Conservation (phyloP, 2,329 filamentous ascomycete genomes). For the Ilyonectria sp. region DNA sequence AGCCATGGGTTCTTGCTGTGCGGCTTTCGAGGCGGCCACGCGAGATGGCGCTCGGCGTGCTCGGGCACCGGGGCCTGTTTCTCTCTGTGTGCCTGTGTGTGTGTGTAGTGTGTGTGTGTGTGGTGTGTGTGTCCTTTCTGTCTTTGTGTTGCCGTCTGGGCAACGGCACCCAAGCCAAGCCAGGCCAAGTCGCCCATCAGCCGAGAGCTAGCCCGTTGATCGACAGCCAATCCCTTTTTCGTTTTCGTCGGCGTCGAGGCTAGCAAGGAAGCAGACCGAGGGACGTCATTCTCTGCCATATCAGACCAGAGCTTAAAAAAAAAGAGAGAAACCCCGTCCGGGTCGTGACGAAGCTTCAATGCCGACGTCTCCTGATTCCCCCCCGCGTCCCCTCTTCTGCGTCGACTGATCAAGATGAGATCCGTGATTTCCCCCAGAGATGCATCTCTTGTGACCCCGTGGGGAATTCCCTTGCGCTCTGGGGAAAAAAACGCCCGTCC, state of each 20-base stretch:
- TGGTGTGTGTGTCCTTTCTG: too few relatives aligned
- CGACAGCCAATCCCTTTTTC: neutral
- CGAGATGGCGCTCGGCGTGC: conserved; percentile 43
- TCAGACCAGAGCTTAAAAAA: too few relatives aligned
- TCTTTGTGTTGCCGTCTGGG: neutral
- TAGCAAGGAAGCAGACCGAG: neutral
- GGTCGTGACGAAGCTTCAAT: neutral
- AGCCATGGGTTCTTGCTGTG: conserved; percentile 31
- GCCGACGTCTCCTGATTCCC: neutral
- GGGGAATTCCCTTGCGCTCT: conserved; percentile 18
- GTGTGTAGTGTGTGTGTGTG: too few relatives aligned
- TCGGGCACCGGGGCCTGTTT: neutral
- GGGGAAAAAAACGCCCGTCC: neutral
- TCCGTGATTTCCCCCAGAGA: conserved; percentile 28
- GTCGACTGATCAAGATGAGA: conserved; percentile 24
- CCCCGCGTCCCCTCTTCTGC: neutral
- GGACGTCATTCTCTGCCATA: neutral
- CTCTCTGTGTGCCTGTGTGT: neutral
- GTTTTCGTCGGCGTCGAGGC: neutral
- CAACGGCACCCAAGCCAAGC: too few relatives aligned
- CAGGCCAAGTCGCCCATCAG: neutral
- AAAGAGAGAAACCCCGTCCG: neutral
- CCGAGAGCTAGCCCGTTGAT: neutral
- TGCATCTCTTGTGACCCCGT: conserved; percentile 14
- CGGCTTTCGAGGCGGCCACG: conserved; percentile 46